Base-by-base conservation (phyloP, 2,329 filamentous ascomycete species). In the Botrytis medusae region DNA sequence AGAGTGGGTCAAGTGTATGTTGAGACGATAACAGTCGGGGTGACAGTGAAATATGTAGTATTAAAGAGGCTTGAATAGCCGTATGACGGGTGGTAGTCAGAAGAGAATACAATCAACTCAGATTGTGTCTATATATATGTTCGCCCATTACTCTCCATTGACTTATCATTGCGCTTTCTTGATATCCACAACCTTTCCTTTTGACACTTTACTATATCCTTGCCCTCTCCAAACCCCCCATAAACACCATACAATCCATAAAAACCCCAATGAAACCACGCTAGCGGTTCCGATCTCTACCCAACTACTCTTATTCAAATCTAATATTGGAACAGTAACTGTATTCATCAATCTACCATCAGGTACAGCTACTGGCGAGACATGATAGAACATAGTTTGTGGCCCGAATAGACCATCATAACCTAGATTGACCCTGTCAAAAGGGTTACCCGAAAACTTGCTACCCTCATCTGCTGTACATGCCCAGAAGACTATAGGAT, bases 401-500 rank as follows among this genome's bases (percentile, higher is more conserved):
- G 89, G 87, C 2, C 88, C 89, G 81, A 98, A 98, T 14, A 97
- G 82, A 0, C 87, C 88, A 76, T 98, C 95, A 81, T 95, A 98
- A 1, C 94, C 95, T n/a, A 98, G 79, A 79, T 93, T 89, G n/a
- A 87, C 84, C 9, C 93, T 86, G 81, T 98, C 95, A 82, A 98
- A 98, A 0, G 95, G 95, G 79, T 92, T 97, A 8, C 86, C 87
- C 0, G 87, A 82, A 82, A 95, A 93, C 78, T 93, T 91, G 0
- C 86, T 86, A 0, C 87, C 89, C 69, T 89, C 87, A 16, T 89
- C 87, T 0, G 91, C 88, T 12, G 88, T 86, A 80, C 95, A 98
- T 0, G 94, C 94, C 95, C 95, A 98, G 84, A 98, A 98, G 0
- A 98, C 88, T 0, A 89, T 88, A 0, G 95, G 95, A 84, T 92